Base-by-base conservation (phyloP, 1,284 basidiomycete species). In the Sanghuangporus weigelae region DNA sequence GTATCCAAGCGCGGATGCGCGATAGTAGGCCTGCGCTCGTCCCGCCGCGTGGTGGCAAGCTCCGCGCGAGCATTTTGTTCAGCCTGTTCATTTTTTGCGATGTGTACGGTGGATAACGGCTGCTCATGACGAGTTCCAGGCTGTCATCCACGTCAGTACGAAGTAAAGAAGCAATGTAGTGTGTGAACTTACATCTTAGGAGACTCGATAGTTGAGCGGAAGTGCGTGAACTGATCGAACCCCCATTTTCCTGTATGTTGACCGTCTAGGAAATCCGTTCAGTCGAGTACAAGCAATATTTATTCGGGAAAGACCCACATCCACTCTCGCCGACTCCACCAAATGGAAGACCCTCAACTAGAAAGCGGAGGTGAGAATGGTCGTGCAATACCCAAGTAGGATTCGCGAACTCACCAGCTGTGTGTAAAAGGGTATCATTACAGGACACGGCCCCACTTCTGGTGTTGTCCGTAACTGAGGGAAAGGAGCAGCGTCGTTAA, bases 251-350 rank as follows among this genome's bases (percentile, higher is more conserved):
- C 82, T 0, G 81, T 83, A 68, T 87, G 83, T 53, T 78, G 78
- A 5, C 90, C 89, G 55, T 79, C 89, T 89, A 35, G 14, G 44
- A 26, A 36, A 36, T 36, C 8, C 35, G 11, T 19, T 26, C 35
- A 49, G 35, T 55, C 11, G 21, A 10, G 19, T 46, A 49, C 36
- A 63, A 46, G 40, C 26, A 39, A 7, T 46, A 21, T 10, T 8
- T 16, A 58, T 31, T 10, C 39, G 31, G 19, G 38, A 26, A 3
- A 54, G 2, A 74, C 86, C 68, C 72, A 90, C 89, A 82, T 71
- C 89, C 89, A 68, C 89, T 91, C 6, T 81, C 77, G 4, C 90
- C 90, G 50, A 84, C 77, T 50, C 90, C 90, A 48, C 89, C 90
- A 60, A 92, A 88, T 1, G 89, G 89, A 53, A 90, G 73, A n/a